Conservation (phyloP, 1,139 yeast genomes). For the Pneumocystis canis region DNA sequence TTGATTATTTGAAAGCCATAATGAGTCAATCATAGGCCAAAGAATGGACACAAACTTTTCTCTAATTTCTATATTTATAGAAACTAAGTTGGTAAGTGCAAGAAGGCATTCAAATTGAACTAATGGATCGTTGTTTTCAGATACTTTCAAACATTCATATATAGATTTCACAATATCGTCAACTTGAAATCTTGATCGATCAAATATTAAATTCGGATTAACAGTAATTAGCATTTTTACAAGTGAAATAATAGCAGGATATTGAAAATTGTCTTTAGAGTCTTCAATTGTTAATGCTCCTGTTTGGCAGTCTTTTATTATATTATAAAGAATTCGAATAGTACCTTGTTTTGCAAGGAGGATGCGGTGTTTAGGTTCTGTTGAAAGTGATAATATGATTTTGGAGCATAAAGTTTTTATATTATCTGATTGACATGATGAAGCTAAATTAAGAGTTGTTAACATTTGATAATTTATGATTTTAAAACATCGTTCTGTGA, state of each 20-base stretch:
- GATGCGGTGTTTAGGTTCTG: neutral
- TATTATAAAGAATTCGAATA: neutral
- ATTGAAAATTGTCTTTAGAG: neutral
- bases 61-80: slow-evolving; percentile 27
- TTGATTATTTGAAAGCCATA: slow-evolving; percentile 24
- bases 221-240: neutral
- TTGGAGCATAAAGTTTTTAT: neutral
- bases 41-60: slow-evolving; percentile 24
- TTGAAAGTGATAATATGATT: neutral
- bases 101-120: slow-evolving; percentile 35
- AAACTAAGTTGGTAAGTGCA: slow-evolving; percentile 37
- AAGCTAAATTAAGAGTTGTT: neutral
- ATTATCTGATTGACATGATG: neutral
- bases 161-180: neutral
- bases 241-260: neutral
- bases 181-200: neutral
- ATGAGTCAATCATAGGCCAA: slow-evolving; percentile 29
- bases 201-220: neutral
- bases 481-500: neutral
- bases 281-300: neutral
- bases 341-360: slow-evolving; percentile 1
- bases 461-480: neutral
- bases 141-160: neutral
- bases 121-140: slow-evolving; percentile 14
- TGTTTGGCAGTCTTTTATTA: neutral